Evolutionary conservation across 768 basidiomycete genomes (phyloP), one percentile per base, ranked within the genome.

Genomic region (Rhodotorula taiwanensis): DNA sequence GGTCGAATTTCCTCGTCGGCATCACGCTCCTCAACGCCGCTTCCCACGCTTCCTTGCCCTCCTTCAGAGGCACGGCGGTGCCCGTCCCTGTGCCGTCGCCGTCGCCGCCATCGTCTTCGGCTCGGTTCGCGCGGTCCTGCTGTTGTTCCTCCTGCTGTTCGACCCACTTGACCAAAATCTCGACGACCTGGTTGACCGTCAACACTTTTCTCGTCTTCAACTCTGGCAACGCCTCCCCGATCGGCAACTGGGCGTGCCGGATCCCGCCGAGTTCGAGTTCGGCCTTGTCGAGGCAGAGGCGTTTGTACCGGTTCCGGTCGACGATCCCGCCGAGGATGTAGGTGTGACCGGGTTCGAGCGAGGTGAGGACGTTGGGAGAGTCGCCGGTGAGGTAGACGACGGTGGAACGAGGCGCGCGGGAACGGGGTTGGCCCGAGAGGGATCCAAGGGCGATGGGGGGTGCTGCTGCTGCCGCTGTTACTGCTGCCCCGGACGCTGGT

Each of bases 261-360:
- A 98, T 81, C 8, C 82, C 82, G 9, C 36, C 36, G 42, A 86
- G 82, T 53, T 79, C 78, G 43, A 82, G 79, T 16, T 9, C 16
- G 5, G 95, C 89, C 76, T 93, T 95, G 75, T 89, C 81, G 59
- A 88, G 79, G 74, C 94, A 98, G 39, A 98, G 81, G 75, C 86
- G 87, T 90, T 98, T 66, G 66, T 63, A 69, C 52, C 55, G 34
- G 77, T 99, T 99, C 73, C 87, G 88, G 76, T 99, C 95, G 62
- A 86, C 86, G 70, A 99, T 86, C 9, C 93, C 94, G 50, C 94
- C 94, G 55, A 99, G 92, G 70, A 99, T 84, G 74, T 98, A 98
- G 13, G 85, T 87, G 73, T 93, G 87, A 47, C 85, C 84, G 58
- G 89, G 84, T 58, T 80, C 83, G 58, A 99, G 81, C 71, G 88